Base-by-base conservation (phyloP, 2,329 filamentous ascomycete genomes). In the Pseudogymnoascus sp. region DNA sequence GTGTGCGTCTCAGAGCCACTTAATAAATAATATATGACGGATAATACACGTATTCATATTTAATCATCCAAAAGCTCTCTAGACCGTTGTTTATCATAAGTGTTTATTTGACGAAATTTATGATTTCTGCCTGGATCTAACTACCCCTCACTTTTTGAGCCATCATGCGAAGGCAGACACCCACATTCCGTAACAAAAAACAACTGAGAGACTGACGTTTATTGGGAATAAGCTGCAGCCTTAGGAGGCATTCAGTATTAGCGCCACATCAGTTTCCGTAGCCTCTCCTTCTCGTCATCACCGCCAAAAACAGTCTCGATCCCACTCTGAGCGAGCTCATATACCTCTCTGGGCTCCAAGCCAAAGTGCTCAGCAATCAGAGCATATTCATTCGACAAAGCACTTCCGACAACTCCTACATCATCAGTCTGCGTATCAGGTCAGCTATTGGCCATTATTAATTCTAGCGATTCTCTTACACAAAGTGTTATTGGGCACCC, bases 391-490 rank as follows among this genome's bases (percentile, higher is more conserved):
- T 91, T 86, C 0, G 89, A 92, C 3, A 92, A 74, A 0, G 83
- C 80, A 69, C 88, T 92, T 59, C 86, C 87, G 69, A 94, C 94
- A 21, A 94, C 84, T 1, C 90, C 91, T 8, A 93, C 87, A 69
- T 94, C 90, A 71, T 94, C 91, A 1, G 90, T 94, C 88, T 92
- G 64, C 4, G 43, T 60, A 26, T 16, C n/a, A 38, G 4, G 58
- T 41, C 23, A 63, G 33, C 23, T 5, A n/a, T 14, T 38, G 19
- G 19, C 11, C 33, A 12, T 37, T 10, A 55, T 23, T 2, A 39
- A 39, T 19, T 10, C 35, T 21, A 39, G 52, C 60, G 23, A 35
- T 35, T 45, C 60, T 83, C 88, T 77, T 76, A 92, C 89, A 68
- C 84, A 87, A 52, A 93, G 76, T 4, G 85, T 83, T 49, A 93